These are phyloP conservation scores for Ophiostoma sp. DNA, from an alignment of 2,329 filamentous ascomycete species.

Conservation along the genomic window DNA sequence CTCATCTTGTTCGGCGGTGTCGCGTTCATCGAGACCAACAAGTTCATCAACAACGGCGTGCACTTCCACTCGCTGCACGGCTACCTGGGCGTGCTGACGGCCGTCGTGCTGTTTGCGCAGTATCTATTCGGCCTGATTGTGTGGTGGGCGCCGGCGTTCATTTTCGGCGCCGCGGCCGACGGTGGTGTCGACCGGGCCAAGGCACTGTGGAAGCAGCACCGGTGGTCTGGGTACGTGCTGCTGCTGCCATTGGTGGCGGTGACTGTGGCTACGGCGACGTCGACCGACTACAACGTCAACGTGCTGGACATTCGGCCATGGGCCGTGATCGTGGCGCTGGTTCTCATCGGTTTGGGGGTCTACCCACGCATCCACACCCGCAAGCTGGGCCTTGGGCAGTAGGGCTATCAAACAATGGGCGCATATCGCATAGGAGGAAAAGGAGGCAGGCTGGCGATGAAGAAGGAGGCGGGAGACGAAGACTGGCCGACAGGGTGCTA, in stretches of 20 bases:
- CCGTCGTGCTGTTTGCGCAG: slow-evolving; percentile 65
- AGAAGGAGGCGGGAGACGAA: background rate
- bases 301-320: slow-evolving; percentile 69
- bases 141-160: slow-evolving; percentile 59
- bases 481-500: background rate
- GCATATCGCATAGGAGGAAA: too few relatives aligned
- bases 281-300: slow-evolving; percentile 66
- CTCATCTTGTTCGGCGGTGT: slow-evolving; percentile 59
- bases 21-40: slow-evolving; percentile 76
- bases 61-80: slow-evolving; percentile 81
- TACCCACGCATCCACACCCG: slow-evolving; percentile 72
- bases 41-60: slow-evolving; percentile 57
- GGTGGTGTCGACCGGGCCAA: slow-evolving; percentile 70
- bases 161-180: slow-evolving; percentile 74
- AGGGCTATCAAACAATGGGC: background rate
- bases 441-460: too few relatives aligned
- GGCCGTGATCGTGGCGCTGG: slow-evolving; percentile 61
- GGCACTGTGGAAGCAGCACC: slow-evolving; percentile 84
- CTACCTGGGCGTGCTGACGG: slow-evolving; percentile 72
- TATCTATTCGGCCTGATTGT: slow-evolving; percentile 75
- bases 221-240: slow-evolving; percentile 63
- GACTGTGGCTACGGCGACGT: slow-evolving; percentile 68
- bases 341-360: slow-evolving; percentile 65
- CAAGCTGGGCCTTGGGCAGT: slow-evolving; percentile 58
- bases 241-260: slow-evolving; percentile 60